Evolutionary conservation across 2,329 filamentous ascomycete species (phyloP).

Genomic region (Didymella sp.): DNA sequence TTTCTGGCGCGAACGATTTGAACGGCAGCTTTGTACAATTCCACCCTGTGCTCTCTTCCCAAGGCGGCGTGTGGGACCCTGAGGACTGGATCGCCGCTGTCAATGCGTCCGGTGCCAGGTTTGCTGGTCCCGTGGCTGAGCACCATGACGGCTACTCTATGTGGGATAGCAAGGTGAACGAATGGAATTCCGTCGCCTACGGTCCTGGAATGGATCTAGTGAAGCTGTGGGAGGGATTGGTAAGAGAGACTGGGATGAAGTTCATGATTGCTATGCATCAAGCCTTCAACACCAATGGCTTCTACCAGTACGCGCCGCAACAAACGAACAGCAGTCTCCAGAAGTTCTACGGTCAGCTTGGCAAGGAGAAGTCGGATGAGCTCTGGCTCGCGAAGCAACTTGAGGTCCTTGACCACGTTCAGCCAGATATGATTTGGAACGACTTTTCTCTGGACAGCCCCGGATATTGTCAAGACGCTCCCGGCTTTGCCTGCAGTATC

Average conservation of each 20-base stretch:
- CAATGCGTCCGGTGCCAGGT: not conserved
- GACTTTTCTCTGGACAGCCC: not conserved
- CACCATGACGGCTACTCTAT: not conserved
- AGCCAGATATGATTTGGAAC: not conserved
- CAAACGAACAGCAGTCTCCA: constrained; percentile 6
- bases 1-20: not conserved
- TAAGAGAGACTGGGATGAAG: not conserved
- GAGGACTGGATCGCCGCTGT: not conserved
- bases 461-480: not conserved
- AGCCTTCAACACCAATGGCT: not conserved
- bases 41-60: not conserved
- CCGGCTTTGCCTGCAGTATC: not conserved
- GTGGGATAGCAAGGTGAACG: not conserved
- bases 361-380: constrained; percentile 4
- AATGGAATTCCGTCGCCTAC: not conserved
- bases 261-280: not conserved
- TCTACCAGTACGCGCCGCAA: constrained; percentile 1
- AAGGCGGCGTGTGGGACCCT: not conserved
- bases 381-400: constrained; percentile 5
- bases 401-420: not conserved
- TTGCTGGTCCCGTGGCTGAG: not conserved
- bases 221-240: not conserved
- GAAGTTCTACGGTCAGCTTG: constrained; percentile 4
- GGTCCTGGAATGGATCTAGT: not conserved
- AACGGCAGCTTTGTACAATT: not conserved